Conservation (phyloP, 192 early-diverging fungal species). For the Umbelopsis vinacea region DNA sequence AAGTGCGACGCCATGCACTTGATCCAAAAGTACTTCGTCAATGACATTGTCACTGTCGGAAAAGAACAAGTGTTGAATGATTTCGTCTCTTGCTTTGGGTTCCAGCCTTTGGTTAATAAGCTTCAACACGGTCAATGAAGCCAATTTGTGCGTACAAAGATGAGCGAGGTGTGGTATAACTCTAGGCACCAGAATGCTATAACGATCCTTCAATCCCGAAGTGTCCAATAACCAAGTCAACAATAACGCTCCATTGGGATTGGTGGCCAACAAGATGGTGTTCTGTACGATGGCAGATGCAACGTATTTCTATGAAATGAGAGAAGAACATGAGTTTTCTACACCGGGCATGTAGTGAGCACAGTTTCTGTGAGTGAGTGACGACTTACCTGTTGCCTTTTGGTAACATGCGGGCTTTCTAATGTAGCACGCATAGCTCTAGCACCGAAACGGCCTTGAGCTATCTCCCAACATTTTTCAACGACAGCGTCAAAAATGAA, state of each 20-base stretch:
- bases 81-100: conserved; percentile 82
- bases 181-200: conserved; percentile 81
- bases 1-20: conserved; percentile 83
- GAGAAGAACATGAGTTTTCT: not conserved
- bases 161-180: conserved; percentile 77
- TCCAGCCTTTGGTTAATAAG: conserved; percentile 90
- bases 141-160: conserved; percentile 91
- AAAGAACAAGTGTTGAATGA: conserved; percentile 86
- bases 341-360: too few species aligned
- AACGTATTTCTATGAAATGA: conserved; percentile 84
- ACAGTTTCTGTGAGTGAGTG: too few species aligned
- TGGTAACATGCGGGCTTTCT: conserved; percentile 83
- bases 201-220: conserved; percentile 80
- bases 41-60: conserved; percentile 66
- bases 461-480: conserved; percentile 84
- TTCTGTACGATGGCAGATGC: conserved; percentile 87
- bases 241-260: conserved; percentile 90
- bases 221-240: conserved; percentile 95
- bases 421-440: conserved; percentile 92
- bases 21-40: conserved; percentile 75
- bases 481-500: conserved; percentile 97
- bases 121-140: conserved; percentile 82
- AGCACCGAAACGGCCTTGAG: conserved; percentile 91
- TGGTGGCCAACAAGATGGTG: conserved; percentile 79
- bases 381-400: conserved; percentile 79